These are phyloP conservation scores for Fusarium austroafricanum DNA, from an alignment of 2,329 filamentous ascomycete genomes.

Conservation along the genomic window DNA sequence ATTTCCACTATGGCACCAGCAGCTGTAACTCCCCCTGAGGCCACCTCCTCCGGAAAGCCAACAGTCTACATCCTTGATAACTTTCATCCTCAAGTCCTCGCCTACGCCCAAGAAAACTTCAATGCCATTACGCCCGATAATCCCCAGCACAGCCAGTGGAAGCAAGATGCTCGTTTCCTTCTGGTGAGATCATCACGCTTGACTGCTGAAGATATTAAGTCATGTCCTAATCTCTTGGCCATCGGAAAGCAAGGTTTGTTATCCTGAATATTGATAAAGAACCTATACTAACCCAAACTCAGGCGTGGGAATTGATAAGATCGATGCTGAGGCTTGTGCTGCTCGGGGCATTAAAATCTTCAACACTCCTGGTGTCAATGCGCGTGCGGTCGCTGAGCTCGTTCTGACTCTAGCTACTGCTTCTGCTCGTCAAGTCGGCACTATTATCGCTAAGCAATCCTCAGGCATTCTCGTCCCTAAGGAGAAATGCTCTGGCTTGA, in stretches of 20 bases:
- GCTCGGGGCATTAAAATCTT: slow-evolving; percentile 56
- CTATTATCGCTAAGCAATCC: slow-evolving; percentile 48
- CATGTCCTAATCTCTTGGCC: slow-evolving; percentile 52
- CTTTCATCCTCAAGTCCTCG: slow-evolving; percentile 53
- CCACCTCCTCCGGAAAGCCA: slow-evolving; percentile 42
- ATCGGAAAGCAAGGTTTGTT: slow-evolving; percentile 55
- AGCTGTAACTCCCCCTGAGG: slow-evolving; percentile 9
- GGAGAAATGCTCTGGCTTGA: slow-evolving; percentile 55
- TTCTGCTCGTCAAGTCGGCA: slow-evolving; percentile 49
- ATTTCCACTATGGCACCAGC: slow-evolving; percentile 17
- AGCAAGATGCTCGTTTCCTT: slow-evolving; percentile 54
- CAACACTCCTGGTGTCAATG: slow-evolving; percentile 61
- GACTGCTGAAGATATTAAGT: slow-evolving; percentile 53
- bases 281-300: too few species aligned
- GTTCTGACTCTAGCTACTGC: slow-evolving; percentile 52
- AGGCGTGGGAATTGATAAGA: slow-evolving; percentile 60
- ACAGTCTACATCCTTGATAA: slow-evolving; percentile 56
- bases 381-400: slow-evolving; percentile 55
- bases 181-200: slow-evolving; percentile 53
- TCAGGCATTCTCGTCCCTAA: slow-evolving; percentile 50
- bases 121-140: slow-evolving; percentile 52
- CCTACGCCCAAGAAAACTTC: slow-evolving; percentile 53
- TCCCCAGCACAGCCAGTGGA: slow-evolving; percentile 53
- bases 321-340: slow-evolving; percentile 55
- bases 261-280: too few species aligned